These are phyloP conservation scores for Phytopythium boreale DNA, from an alignment of 352 stramenopile genomes.

Conservation along the genomic window DNA sequence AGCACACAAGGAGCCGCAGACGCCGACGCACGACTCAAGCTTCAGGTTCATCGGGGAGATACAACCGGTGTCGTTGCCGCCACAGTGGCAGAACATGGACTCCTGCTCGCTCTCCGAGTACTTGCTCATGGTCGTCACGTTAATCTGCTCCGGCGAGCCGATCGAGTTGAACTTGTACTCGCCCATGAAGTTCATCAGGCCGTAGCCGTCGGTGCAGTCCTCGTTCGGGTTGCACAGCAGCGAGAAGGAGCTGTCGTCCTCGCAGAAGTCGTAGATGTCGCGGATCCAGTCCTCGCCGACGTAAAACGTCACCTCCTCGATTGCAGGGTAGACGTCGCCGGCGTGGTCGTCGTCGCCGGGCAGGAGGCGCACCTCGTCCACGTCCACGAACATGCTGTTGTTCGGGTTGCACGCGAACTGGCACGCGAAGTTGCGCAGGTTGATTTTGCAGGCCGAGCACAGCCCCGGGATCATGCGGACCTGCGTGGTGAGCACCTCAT, in stretches of 20 bases:
- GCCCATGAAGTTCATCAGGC: constrained; percentile 58
- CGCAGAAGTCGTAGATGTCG: constrained; percentile 62
- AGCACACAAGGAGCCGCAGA: constrained; percentile 50
- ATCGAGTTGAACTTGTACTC: constrained; percentile 62
- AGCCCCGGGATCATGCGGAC: constrained; percentile 55
- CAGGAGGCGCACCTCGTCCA: constrained; percentile 52
- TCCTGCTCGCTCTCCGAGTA: constrained; percentile 21
- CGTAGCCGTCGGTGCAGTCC: constrained; percentile 49
- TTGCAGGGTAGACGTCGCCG: constrained; percentile 38
- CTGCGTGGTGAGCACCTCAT: constrained; percentile 49
- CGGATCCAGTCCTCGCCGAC: constrained; percentile 59
- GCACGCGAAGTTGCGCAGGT: constrained; percentile 66
- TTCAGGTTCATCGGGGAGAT: constrained; percentile 43
- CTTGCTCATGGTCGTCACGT: constrained; percentile 47
- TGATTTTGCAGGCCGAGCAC: constrained; percentile 58
- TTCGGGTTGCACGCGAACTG: constrained; percentile 64
- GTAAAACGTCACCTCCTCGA: constrained; percentile 59
- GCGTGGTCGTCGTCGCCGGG: constrained; percentile 34
- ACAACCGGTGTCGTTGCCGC: constrained; percentile 38
- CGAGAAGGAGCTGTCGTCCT: constrained; percentile 54
- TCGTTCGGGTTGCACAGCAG: constrained; percentile 53
- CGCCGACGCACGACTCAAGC: constrained; percentile 46
- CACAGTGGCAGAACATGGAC: constrained; percentile 43
- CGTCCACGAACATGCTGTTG: constrained; percentile 59
- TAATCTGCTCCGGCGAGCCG: constrained; percentile 59